Evolutionary conservation across 192 early-diverging fungal genomes (phyloP), one percentile per base, ranked within the genome.

Genomic region (Umbelopsis sp.): DNA sequence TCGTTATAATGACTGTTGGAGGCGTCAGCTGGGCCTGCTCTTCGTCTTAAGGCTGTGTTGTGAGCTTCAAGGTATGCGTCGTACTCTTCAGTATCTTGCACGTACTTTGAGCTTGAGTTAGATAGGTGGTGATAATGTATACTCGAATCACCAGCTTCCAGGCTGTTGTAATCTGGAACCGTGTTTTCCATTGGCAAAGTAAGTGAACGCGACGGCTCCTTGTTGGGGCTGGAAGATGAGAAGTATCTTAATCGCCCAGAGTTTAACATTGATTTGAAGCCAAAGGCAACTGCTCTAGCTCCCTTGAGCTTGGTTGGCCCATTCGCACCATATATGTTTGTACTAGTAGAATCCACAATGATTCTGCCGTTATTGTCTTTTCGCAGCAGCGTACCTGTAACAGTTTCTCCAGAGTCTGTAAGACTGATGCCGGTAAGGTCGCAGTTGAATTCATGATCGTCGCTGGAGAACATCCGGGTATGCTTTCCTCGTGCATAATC

Each of bases 321-420:
- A 6, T 30, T 30, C 33, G 27, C 5, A 18, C 55, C 27, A 4
- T 35, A 61, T 13, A 33, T 16, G 21, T 30, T 16, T 3, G 11
- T 61, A n/a, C 27, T 35, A 18, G 25, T 61, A 0, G 55, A 61
- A 35, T 61, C 55, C 5, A 61, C 55, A 35, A 61, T 61, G 2
- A 61, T 61, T 27, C 55, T 27, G 25, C 55, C 30, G 4, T 61
- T 27, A n/a, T n/a, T 33, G 25, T 61, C 55, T 61, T 61, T 61
- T 27, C 55, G 55, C 30, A 61, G 30, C 18, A 61, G 18, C 12
- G 55, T 61, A 13, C 55, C 55, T 22, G 55, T 61, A 61, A 61
- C 27, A 1, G 13, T 35, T 61, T 61, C 55, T 11, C 55, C 55
- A 61, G 55, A 61, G 1, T 61, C 55, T 25, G 13, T 25, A 8